A percentile compares a stretch with the other conserved stretches of the same genome.
These are phyloP conservation scores for Yamadazyma jaroonii DNA, from an alignment of 1,139 yeast genomes.

Conservation along the genomic window DNA sequence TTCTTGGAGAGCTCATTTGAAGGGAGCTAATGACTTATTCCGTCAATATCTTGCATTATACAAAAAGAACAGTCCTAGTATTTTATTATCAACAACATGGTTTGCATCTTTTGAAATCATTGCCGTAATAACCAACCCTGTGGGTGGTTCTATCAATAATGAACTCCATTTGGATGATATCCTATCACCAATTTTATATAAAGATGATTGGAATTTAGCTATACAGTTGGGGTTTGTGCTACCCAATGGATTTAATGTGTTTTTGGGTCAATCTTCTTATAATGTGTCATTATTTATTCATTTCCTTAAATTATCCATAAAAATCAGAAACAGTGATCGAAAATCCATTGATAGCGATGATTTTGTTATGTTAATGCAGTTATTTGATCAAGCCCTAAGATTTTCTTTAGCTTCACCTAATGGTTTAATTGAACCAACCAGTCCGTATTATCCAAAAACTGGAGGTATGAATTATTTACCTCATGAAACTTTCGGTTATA, in stretches of 20 bases:
- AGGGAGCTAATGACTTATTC: conserved; percentile 18
- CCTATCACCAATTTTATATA: conserved; percentile 15
- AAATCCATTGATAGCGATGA: conserved; percentile 12
- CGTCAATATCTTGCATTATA: conserved; percentile 13
- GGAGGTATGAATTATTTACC: conserved; percentile 15
- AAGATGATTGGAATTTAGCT: conserved; percentile 23
- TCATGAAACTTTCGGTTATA: conserved; percentile 16
- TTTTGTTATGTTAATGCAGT: conserved; percentile 9
- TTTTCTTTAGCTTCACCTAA: conserved; percentile 12
- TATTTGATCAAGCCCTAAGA: conserved; percentile 12
- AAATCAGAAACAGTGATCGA: conserved; percentile 8
- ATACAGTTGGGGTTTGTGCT: conserved; percentile 15
- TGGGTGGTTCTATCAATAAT: conserved; percentile 16
- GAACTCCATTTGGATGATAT: conserved; percentile 14
- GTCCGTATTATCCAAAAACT: conserved; percentile 17
- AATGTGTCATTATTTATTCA: conserved; percentile 13
- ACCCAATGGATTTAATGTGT: conserved; percentile 16
- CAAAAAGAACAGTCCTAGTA: conserved; percentile 13
- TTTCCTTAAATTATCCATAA: conserved; percentile 13
- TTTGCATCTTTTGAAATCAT: conserved; percentile 19
- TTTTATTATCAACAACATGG: conserved; percentile 17
- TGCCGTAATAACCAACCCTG: conserved; percentile 18
- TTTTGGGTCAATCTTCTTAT: conserved; percentile 15
- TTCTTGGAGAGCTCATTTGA: conserved; percentile 18
- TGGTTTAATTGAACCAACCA: conserved; percentile 12